A percentile compares a stretch with the other conserved stretches of the same genome.
Conservation (phyloP, 495 filamentous ascomycete species). For the Penicillium nucicola region DNA sequence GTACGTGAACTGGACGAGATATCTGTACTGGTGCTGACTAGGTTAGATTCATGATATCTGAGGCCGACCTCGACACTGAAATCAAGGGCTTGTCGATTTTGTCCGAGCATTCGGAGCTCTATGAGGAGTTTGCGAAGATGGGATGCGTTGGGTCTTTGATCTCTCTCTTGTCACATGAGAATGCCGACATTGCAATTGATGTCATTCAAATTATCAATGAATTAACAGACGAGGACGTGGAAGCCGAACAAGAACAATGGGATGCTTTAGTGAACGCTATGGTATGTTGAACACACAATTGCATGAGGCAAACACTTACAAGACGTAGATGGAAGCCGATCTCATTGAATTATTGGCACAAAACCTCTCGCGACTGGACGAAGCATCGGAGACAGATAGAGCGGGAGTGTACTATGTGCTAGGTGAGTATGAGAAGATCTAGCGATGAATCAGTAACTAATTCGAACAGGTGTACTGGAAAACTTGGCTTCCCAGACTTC, state of each 20-base stretch:
- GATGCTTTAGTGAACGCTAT: conserved; percentile 74
- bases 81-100: conserved; percentile 88
- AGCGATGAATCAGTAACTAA: conserved; percentile 6
- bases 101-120: conserved; percentile 81
- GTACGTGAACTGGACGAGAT: conserved; percentile 45
- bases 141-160: conserved; percentile 76
- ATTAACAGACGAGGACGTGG: conserved; percentile 91
- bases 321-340: conserved; percentile 63
- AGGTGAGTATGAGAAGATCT: conserved; percentile 31
- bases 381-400: conserved; percentile 72
- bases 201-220: conserved; percentile 88
- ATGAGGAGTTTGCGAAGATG: conserved; percentile 75
- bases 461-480: conserved; percentile 63
- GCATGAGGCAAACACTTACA: conserved; percentile 17
- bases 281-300: conserved; percentile 32
- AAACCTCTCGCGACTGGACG: conserved; percentile 81
- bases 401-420: conserved; percentile 85
- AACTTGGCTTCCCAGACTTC: conserved; percentile 72
- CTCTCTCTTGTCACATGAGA: conserved; percentile 84
- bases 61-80: conserved; percentile 88
- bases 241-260: conserved; percentile 82
- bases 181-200: conserved; percentile 94
- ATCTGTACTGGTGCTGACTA: conserved; percentile 3
- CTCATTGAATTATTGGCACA: conserved; percentile 77
- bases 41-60: conserved; percentile 69